Evolutionary conservation across 2,329 filamentous ascomycete genomes (phyloP).

Genomic region (Ambrosiella cleistominuta): DNA sequence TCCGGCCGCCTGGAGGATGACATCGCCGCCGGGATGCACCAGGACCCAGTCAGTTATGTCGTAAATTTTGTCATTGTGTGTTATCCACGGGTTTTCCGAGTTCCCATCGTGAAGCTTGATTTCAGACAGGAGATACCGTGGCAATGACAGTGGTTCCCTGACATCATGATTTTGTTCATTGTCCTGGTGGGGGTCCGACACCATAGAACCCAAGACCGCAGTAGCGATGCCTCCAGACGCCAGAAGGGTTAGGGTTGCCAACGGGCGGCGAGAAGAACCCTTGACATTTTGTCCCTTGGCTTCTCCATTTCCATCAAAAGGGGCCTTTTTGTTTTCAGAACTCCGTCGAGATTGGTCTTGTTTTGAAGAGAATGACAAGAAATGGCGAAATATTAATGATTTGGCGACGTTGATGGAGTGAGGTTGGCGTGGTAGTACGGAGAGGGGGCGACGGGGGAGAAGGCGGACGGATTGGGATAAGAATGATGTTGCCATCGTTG

Average conservation of each 20-base stretch:
- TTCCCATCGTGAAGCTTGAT: conserved; percentile 34
- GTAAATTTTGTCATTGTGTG: conserved; percentile 46
- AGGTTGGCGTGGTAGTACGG: conserved; percentile 9
- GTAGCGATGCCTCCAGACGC: conserved; percentile 10
- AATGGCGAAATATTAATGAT: background rate
- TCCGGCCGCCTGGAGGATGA: conserved; percentile 49
- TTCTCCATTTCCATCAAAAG: background rate
- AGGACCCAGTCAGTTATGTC: conserved; percentile 53
- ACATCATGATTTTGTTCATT: conserved; percentile 1
- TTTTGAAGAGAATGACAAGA: background rate
- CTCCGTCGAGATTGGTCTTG: background rate
- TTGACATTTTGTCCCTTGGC: too few relatives aligned
- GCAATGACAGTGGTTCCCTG: conserved; percentile 25
- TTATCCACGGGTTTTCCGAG: conserved; percentile 43
- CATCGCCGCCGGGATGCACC: conserved; percentile 48
- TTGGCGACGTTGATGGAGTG: background rate
- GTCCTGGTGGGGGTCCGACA: conserved; percentile 5
- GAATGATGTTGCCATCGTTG: conserved; percentile 13
- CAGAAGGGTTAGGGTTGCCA: conserved; percentile 12
- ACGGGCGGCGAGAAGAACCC: too few relatives aligned
- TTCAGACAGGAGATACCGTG: conserved; percentile 32
- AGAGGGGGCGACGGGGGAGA: conserved; percentile 3
- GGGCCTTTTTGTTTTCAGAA: background rate
- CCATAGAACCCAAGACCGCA: conserved; percentile 2
- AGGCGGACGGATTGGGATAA: conserved; percentile 11